Base-by-base conservation (phyloP, 176 grass and related monocot species). In the maize (Zea mays) region DNA sequence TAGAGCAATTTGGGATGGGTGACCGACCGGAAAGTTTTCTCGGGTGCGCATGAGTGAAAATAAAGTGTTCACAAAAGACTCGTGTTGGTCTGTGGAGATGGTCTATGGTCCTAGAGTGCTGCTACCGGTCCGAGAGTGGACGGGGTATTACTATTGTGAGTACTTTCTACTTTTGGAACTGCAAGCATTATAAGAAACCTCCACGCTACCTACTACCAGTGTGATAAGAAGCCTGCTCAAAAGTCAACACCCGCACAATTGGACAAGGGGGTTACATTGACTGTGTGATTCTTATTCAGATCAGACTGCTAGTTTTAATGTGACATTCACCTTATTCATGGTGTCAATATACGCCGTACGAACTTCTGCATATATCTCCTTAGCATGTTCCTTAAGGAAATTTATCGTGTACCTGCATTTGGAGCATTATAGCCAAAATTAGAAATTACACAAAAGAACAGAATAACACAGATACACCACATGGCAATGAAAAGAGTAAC, bases 281-380 rank as follows among this genome's bases (percentile, higher is more conserved):
- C 56, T 34, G 20, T 61, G 21, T 54, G 44, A 12, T 62, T 52
- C 5, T 50, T 54, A 70, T 47, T 51, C 33, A 82, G 50, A 86
- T 76, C 64, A 75, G 15, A 66, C 7, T 65, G 82, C 17, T n/a
- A 68, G 6, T 56, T 62, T 54, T 64, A 50, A 37, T 51, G 70
- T 62, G 62, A 44, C 33, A 78, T 65, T 86, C 87, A 98, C 96
- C 96, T 95, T 98, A 71, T 95, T 98, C 96, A 98, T 98, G 45
- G 96, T 98, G 83, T 98, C 96, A 76, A 98, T 85, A 92, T 98
- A 98, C 47, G 87, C 96, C 12, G 87, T 87, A 59, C 83, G 92
- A 83, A 98, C 89, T 87, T 98, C 96, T n/a, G 66, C 77, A 85
- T 95, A 98, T 79, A 98, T 98, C 83, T 95, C 96, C 81, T 95